phyloP scores from a whole-genome alignment of 148 eudicot genomes.

The Nepenthes gracilis region DNA sequence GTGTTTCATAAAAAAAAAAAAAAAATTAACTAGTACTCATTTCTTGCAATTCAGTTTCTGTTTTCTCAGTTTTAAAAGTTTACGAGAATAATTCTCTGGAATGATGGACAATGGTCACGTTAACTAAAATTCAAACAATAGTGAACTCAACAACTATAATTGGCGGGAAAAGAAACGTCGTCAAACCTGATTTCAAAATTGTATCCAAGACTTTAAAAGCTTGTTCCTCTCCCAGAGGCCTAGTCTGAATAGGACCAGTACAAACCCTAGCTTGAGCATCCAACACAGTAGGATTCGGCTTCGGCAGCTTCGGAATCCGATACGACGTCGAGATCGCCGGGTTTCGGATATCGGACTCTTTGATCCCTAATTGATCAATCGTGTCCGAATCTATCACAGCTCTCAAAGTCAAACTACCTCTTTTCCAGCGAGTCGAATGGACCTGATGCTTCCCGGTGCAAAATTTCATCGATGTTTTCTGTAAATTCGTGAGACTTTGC shows the following conservation, averaged over 20 bases:
- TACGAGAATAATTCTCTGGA: too few relatives aligned
- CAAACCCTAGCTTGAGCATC: conserved; percentile 93
- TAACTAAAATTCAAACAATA: too few relatives aligned
- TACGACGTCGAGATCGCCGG: conserved; percentile 60
- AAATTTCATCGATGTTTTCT: conserved; percentile 6
- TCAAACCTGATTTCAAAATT: conserved; percentile 68
- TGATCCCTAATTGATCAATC: conserved; percentile 22
- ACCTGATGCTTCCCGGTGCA: neutral
- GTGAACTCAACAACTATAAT: too few relatives aligned
- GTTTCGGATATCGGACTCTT: conserved; percentile 27
- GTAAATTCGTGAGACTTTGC: neutral
- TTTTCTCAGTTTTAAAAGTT: too few relatives aligned
- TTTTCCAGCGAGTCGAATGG: conserved; percentile 14
- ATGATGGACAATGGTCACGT: too few relatives aligned
- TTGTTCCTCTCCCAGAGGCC: conserved; percentile 61
- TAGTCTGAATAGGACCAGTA: conserved; percentile 90
- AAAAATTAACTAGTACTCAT: too few relatives aligned
- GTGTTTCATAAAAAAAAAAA: too few relatives aligned
- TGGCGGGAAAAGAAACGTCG: neutral
- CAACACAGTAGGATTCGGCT: conserved; percentile 72
- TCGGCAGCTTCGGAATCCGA: conserved; percentile 32
- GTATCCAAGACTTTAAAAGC: conserved; percentile 68
- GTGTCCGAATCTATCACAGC: conserved; percentile 32
- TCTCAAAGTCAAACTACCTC: conserved; percentile 15
- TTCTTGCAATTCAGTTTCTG: too few relatives aligned